Conservation (phyloP, 495 filamentous ascomycete species). For the Talaromyces adpressus region DNA sequence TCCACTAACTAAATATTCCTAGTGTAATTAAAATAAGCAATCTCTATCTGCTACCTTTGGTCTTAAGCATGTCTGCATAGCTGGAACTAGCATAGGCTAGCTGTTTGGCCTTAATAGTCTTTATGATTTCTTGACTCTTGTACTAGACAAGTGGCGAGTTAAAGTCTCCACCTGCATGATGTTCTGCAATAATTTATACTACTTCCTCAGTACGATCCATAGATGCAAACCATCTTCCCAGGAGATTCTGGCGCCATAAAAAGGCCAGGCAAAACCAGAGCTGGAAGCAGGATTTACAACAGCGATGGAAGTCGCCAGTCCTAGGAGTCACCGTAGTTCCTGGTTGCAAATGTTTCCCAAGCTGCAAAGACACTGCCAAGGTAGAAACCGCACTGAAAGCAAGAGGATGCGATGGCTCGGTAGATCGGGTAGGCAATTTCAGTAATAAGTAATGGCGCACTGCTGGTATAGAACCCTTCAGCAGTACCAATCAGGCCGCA, state of each 20-base stretch:
- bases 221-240: slow-evolving; percentile 24
- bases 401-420: slow-evolving; percentile 48
- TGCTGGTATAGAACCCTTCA: too few species aligned
- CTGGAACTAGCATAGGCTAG: neutral
- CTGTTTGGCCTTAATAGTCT: neutral
- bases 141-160: neutral
- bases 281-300: slow-evolving; percentile 43
- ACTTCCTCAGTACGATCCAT: slow-evolving; percentile 43
- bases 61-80: neutral
- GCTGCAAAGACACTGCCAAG: slow-evolving; percentile 42
- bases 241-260: slow-evolving; percentile 32
- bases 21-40: neutral
- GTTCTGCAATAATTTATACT: slow-evolving; percentile 34
- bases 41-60: neutral
- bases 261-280: slow-evolving; percentile 32
- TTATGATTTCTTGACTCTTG: neutral
- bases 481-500: too few species aligned
- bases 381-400: slow-evolving; percentile 60
- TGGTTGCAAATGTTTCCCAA: slow-evolving; percentile 18
- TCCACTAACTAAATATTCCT: neutral
- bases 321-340: slow-evolving; percentile 30
- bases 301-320: slow-evolving; percentile 41
- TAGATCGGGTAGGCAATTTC: slow-evolving; percentile 59
- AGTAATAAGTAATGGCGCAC: slow-evolving; percentile 53
- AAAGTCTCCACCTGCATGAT: slow-evolving; percentile 41